phyloP scores from a whole-genome alignment of 306 rosid genomes.

The Corylus avellana region DNA sequence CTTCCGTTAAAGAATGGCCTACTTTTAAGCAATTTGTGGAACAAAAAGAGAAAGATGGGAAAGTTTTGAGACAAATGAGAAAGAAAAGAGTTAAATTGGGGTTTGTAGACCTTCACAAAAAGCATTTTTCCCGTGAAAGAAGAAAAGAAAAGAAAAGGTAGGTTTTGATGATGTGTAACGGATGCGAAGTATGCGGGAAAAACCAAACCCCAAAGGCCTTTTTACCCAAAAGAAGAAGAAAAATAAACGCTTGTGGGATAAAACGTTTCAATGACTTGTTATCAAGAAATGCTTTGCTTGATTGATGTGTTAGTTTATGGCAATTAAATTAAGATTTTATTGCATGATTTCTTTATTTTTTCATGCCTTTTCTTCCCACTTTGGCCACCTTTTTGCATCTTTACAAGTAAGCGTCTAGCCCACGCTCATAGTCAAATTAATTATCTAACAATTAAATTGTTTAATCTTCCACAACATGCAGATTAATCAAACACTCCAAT shows the following conservation, averaged over 20 bases:
- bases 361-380: background rate
- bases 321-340: no score
- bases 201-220: constrained; percentile 18
- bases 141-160: constrained; percentile 11
- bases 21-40: constrained; percentile 12
- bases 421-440: no score
- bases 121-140: constrained; percentile 18
- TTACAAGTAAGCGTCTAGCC: no score
- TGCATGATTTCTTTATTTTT: no score
- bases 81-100: constrained; percentile 27
- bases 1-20: background rate
- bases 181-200: constrained; percentile 29
- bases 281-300: constrained; percentile 7
- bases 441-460: background rate
- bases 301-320: background rate
- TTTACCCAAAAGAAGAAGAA: constrained; percentile 21
- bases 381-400: no score
- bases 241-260: background rate
- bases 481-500: background rate
- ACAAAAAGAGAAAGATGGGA: constrained; percentile 17
- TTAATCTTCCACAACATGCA: background rate
- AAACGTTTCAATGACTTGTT: background rate
- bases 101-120: constrained; percentile 20
- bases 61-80: constrained; percentile 26
- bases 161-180: constrained; percentile 25